Evolutionary conservation across 1,139 yeast species (phyloP).

Genomic region (Magnusiomyces ingens): DNA sequence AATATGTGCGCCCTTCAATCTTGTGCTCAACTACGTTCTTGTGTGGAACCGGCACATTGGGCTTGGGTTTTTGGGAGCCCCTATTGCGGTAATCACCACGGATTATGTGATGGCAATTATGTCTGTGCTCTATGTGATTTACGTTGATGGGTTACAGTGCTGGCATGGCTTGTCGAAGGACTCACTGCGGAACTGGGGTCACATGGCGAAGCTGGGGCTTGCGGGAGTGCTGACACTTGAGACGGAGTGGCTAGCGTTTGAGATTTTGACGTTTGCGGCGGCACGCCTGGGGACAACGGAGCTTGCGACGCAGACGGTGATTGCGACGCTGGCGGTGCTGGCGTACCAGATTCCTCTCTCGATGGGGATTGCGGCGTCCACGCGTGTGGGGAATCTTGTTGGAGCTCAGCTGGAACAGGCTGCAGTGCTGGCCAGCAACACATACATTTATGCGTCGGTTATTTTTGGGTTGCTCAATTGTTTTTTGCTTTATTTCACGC

Average conservation of each 20-base stretch:
- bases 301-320: constrained; percentile 82
- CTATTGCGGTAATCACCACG: constrained; percentile 54
- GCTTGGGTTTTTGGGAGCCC: constrained; percentile 61
- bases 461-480: constrained; percentile 52
- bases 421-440: constrained; percentile 58
- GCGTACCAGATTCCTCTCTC: constrained; percentile 85
- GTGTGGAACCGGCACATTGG: constrained; percentile 68
- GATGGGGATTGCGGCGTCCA: constrained; percentile 75
- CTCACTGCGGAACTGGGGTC: constrained; percentile 48
- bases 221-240: constrained; percentile 83
- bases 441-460: constrained; percentile 53
- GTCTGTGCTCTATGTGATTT: constrained; percentile 45
- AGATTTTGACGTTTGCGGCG: constrained; percentile 59
- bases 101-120: constrained; percentile 57
- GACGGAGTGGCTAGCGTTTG: constrained; percentile 83
- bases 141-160: constrained; percentile 60
- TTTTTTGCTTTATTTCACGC: constrained; percentile 43
- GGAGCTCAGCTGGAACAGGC: constrained; percentile 63
- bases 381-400: constrained; percentile 78
- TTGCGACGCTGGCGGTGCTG: constrained; percentile 71
- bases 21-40: constrained; percentile 61
- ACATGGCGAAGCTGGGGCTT: constrained; percentile 60
- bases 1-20: constrained; percentile 74
- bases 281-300: constrained; percentile 76
- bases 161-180: constrained; percentile 57